Evolutionary conservation across 1,284 basidiomycete species (phyloP), one percentile per base, ranked within the genome.

Genomic region (Irpex rosettiformis): DNA sequence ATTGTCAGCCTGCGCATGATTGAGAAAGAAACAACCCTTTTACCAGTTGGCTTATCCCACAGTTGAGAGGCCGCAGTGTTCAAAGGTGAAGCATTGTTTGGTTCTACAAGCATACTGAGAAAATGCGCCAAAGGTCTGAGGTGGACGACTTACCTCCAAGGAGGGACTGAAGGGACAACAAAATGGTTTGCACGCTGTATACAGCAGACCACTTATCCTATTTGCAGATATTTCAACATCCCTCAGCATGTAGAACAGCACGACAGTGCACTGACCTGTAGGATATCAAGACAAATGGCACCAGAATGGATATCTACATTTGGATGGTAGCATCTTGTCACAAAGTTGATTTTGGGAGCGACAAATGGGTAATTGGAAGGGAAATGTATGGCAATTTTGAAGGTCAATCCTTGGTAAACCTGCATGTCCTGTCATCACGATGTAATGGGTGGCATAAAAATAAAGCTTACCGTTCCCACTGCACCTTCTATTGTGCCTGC

Each of bases 191-290:
- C 28, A 94, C 93, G 58, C 89, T 92, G 70, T 94, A 93, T 2
- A 94, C 88, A 7, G 93, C 92, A 10, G 90, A 92, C 92, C 92
- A 94, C 69, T 94, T 91, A 72, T 94, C 91, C 88, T 94, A 63
- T 1, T 57, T 47, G 33, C 33, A 18, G 22, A 52, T 13, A 52
- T 48, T 30, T 58, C 24, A 24, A 8, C 27, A 33, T 24, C 57
- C 52, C 28, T 48, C 18, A 48, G 22, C n/a, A 16, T 27, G 7
- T 16, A 27, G 33, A 47, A 49, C 4, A 4, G 21, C 45, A 43
- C 27, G 13, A 18, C n/a, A n/a, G n/a, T n/a, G n/a, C n/a, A 63
- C 76, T 24, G 56, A 84, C 89, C 79, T 92, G 89, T 48, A 93
- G 73, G 65, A 93, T 92, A 67, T 93, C 91, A 49, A 94, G 78